These are phyloP conservation scores for Aspergillus baeticus DNA, from an alignment of 495 filamentous ascomycete species.

Conservation along the genomic window DNA sequence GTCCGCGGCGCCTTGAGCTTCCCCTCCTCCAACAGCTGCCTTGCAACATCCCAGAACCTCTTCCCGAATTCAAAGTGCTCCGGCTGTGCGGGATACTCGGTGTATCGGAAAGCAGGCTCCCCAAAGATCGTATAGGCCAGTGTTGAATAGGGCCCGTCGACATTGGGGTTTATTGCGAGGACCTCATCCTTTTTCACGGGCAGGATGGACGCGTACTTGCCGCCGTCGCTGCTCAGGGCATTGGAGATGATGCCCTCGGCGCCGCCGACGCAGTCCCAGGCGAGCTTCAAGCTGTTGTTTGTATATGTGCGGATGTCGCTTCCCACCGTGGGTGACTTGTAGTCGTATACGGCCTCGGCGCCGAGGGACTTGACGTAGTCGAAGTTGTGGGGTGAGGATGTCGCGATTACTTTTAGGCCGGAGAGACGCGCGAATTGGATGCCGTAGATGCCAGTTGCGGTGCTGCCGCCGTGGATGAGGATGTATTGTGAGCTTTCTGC, in stretches of 20 bases:
- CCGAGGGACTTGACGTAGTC: background rate
- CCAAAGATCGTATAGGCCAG: background rate
- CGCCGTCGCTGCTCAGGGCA: background rate
- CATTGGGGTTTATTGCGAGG: too few relatives aligned
- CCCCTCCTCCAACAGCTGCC: background rate
- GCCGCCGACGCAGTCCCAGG: background rate
- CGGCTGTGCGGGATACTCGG: background rate
- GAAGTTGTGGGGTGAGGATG: background rate
- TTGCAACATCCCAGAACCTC: background rate
- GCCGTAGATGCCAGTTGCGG: background rate
- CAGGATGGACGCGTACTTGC: background rate
- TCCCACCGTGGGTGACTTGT: background rate
- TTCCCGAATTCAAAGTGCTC: background rate
- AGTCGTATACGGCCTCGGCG: background rate
- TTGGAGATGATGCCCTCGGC: too few relatives aligned
- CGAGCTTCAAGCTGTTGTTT: background rate
- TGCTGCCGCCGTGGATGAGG: background rate
- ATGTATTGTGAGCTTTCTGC: background rate
- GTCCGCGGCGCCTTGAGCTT: background rate
- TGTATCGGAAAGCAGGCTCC: background rate
- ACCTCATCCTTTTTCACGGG: background rate
- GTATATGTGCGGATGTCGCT: background rate
- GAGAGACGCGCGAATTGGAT: constrained; percentile 1
- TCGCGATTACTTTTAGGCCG: background rate
- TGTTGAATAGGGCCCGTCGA: background rate